phyloP scores from a whole-genome alignment of 2,329 filamentous ascomycete genomes.

The Endoconidiophora polonica region DNA sequence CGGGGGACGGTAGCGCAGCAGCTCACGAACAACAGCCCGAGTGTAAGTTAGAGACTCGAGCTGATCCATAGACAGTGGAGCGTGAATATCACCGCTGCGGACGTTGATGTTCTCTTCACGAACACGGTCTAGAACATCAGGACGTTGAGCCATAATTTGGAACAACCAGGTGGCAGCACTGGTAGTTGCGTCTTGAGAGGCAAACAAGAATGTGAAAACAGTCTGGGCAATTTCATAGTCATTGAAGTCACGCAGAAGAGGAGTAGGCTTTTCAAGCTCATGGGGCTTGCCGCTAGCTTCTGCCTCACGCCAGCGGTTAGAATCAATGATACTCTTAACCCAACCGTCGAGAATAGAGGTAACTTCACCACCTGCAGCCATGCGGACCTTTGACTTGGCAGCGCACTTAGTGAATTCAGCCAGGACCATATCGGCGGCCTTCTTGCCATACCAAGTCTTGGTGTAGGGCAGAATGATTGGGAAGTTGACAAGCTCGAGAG shows the following conservation, averaged over 20 bases:
- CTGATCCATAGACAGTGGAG: slow-evolving; percentile 61
- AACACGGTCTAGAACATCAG: slow-evolving; percentile 78
- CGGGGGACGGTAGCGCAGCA: slow-evolving; percentile 83
- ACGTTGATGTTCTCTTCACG: slow-evolving; percentile 75
- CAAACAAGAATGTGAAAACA: slow-evolving; percentile 90
- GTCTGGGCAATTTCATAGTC: slow-evolving; percentile 89
- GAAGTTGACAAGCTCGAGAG: slow-evolving; percentile 94
- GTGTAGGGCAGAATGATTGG: slow-evolving; percentile 91
- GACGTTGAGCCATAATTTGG: slow-evolving; percentile 82
- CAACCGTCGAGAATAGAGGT: slow-evolving; percentile 93
- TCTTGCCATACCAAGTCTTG: slow-evolving; percentile 95
- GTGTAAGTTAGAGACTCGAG: slow-evolving; percentile 83
- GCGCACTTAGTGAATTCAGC: slow-evolving; percentile 81
- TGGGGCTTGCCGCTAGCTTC: slow-evolving; percentile 55
- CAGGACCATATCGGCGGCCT: slow-evolving; percentile 82
- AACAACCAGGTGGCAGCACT: slow-evolving; percentile 90
- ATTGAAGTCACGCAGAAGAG: slow-evolving; percentile 69
- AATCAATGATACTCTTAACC: slow-evolving; percentile 77
- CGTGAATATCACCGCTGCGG: slow-evolving; percentile 57
- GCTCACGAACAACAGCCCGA: slow-evolving; percentile 77
- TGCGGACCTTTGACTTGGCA: slow-evolving; percentile 80
- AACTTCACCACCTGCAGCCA: slow-evolving; percentile 72
- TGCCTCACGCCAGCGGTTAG: slow-evolving; percentile 63
- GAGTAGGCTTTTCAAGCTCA: slow-evolving; percentile 61
- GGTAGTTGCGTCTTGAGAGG: slow-evolving; percentile 91